Evolutionary conservation across 768 basidiomycete genomes (phyloP).

Genomic region (Collybia mongolica): DNA sequence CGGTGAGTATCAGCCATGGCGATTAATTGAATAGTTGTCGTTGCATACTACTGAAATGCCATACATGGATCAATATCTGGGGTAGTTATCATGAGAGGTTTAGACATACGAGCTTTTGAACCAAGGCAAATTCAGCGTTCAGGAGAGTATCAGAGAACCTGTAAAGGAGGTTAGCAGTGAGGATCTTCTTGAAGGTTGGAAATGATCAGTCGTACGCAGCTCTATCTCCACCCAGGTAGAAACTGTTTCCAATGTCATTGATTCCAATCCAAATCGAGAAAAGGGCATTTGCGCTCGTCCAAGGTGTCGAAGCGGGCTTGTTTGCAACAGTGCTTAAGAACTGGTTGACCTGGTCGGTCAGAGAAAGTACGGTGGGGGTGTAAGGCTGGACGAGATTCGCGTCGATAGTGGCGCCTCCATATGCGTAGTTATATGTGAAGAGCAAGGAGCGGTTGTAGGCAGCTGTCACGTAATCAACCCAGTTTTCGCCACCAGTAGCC

Average conservation of each 20-base stretch:
- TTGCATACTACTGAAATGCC: constrained; percentile 26
- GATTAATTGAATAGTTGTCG: constrained; percentile 1
- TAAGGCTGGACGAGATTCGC: constrained; percentile 54
- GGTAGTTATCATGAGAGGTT: too few species aligned
- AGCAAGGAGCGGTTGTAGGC: constrained; percentile 52
- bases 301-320: constrained; percentile 51
- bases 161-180: background rate
- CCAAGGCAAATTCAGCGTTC: constrained; percentile 47
- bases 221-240: constrained; percentile 42
- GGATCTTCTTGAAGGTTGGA: background rate
- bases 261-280: constrained; percentile 75
- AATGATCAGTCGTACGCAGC: constrained; percentile 36
- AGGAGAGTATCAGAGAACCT: constrained; percentile 51
- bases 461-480: constrained; percentile 54
- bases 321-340: constrained; percentile 46
- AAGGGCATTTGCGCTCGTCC: constrained; percentile 55
- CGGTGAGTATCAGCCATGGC: background rate
- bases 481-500: constrained; percentile 56
- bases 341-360: constrained; percentile 61
- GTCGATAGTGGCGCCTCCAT: constrained; percentile 66
- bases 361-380: constrained; percentile 45
- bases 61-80: background rate
- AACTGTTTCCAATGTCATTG: constrained; percentile 66
- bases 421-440: constrained; percentile 66
- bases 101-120: constrained; percentile 45